Evolutionary conservation across 2,329 filamentous ascomycete genomes (phyloP).

Genomic region (Harringtonia aguacate): DNA sequence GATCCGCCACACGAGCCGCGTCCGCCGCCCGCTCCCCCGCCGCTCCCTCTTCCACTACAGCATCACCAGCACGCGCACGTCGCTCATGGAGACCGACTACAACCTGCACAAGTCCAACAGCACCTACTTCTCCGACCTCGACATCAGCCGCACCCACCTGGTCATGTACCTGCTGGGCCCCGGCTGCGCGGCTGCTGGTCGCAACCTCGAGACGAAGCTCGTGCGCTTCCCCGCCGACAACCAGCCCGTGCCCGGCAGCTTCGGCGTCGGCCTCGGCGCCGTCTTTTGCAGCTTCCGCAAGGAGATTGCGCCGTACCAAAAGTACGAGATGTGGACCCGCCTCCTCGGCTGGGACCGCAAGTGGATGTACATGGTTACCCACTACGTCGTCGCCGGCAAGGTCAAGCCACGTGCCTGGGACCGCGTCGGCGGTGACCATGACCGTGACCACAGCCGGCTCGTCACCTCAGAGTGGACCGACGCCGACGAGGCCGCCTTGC

Average conservation of each 20-base stretch:
- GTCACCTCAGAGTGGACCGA: slow-evolving; percentile 12
- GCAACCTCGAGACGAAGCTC: slow-evolving; percentile 37
- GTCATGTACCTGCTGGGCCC: slow-evolving; percentile 57
- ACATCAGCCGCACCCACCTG: slow-evolving; percentile 72
- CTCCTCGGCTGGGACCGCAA: slow-evolving; percentile 69
- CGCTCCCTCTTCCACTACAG: slow-evolving; percentile 25
- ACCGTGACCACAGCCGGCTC: slow-evolving; percentile 1
- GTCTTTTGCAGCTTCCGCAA: slow-evolving; percentile 64
- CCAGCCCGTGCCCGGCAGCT: slow-evolving; percentile 38
- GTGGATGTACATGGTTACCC: slow-evolving; percentile 68
- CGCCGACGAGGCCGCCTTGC: slow-evolving; percentile 32
- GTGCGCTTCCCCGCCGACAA: slow-evolving; percentile 28
- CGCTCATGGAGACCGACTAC: slow-evolving; percentile 26
- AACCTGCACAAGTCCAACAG: slow-evolving; percentile 32
- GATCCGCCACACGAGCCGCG: slow-evolving; percentile 18
- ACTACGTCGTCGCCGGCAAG: slow-evolving; percentile 56
- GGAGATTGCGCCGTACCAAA: slow-evolving; percentile 59
- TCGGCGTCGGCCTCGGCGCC: slow-evolving; percentile 59
- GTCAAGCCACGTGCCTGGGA: slow-evolving; percentile 45
- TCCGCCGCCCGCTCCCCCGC: slow-evolving; percentile 15
- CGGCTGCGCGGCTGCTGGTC: slow-evolving; percentile 40
- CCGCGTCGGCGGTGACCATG: slow-evolving; percentile 19
- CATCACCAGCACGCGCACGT: slow-evolving; percentile 19
- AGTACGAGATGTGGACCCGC: slow-evolving; percentile 64
- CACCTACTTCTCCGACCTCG: slow-evolving; percentile 82